phyloP scores from a whole-genome alignment of 1,139 yeast genomes.

The Geotrichum macrosporum region DNA sequence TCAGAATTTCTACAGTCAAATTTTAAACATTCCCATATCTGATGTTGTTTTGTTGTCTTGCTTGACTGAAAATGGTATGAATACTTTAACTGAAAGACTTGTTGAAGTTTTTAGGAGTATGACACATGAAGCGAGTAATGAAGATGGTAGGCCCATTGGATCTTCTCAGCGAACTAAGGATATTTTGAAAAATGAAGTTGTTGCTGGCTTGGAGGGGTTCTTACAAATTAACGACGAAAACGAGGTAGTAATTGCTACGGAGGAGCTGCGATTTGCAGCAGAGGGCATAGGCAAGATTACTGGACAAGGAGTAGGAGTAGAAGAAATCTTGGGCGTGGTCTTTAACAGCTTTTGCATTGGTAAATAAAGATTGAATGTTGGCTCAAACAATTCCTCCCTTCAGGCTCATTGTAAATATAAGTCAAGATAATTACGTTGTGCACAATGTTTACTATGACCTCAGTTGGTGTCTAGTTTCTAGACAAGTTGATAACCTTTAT shows the following conservation, averaged over 20 bases:
- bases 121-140: slow-evolving; percentile 16
- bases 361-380: slow-evolving; percentile 47
- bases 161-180: slow-evolving; percentile 75
- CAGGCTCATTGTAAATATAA: too few relatives aligned
- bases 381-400: too few relatives aligned
- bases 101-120: slow-evolving; percentile 48
- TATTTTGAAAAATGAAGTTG: slow-evolving; percentile 64
- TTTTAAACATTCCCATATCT: slow-evolving; percentile 34
- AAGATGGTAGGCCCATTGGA: slow-evolving; percentile 39
- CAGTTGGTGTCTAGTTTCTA: too few relatives aligned
- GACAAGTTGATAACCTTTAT: too few relatives aligned
- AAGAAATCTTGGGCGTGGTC: slow-evolving; percentile 85
- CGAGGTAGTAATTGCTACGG: slow-evolving; percentile 80
- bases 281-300: slow-evolving; percentile 91
- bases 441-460: too few relatives aligned
- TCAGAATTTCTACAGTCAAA: slow-evolving; percentile 20
- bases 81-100: slow-evolving; percentile 41
- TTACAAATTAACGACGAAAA: slow-evolving; percentile 46
- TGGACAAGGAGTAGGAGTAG: slow-evolving; percentile 83
- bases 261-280: slow-evolving; percentile 66
- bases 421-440: too few relatives aligned
- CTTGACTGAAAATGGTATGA: slow-evolving; percentile 52
- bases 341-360: slow-evolving; percentile 93
- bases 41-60: slow-evolving; percentile 60
- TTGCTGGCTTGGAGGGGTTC: slow-evolving; percentile 66